A percentile compares a stretch with the other conserved stretches of the same genome.
phyloP scores from a whole-genome alignment of 2,329 filamentous ascomycete genomes.

The Pestalotiopsis sp. region DNA sequence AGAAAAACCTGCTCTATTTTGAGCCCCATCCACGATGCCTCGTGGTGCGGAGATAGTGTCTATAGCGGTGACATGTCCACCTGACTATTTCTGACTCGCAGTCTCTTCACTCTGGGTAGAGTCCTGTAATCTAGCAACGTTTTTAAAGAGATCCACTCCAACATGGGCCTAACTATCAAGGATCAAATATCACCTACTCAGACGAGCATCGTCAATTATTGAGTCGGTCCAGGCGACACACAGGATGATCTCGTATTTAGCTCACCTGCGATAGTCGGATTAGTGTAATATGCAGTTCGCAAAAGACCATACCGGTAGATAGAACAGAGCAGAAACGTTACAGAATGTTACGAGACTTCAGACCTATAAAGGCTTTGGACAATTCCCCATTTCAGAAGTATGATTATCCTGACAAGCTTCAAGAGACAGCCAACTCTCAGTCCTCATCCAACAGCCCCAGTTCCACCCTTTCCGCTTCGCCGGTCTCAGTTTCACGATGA shows the following conservation, averaged over 20 bases:
- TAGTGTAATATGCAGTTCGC: background rate
- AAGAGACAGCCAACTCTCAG: background rate
- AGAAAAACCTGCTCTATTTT: background rate
- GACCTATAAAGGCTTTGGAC: background rate
- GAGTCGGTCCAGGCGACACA: background rate
- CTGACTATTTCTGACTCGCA: background rate
- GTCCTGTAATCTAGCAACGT: background rate
- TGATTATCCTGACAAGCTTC: background rate
- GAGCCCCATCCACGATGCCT: background rate
- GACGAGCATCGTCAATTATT: background rate
- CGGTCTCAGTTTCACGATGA: constrained; percentile 41
- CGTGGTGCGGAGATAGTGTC: background rate
- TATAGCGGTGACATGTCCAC: background rate
- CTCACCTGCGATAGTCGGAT: background rate
- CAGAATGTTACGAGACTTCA: background rate
- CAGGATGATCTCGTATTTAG: background rate
- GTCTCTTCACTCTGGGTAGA: background rate
- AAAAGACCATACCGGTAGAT: background rate
- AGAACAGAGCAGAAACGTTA: background rate
- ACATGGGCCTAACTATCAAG: background rate
- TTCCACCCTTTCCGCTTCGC: background rate
- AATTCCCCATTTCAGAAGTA: background rate
- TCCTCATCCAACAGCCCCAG: background rate
- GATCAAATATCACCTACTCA: background rate
- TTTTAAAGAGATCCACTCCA: background rate